phyloP scores from a whole-genome alignment of 495 filamentous ascomycete species.

The Barbatosphaeria neglecta region DNA sequence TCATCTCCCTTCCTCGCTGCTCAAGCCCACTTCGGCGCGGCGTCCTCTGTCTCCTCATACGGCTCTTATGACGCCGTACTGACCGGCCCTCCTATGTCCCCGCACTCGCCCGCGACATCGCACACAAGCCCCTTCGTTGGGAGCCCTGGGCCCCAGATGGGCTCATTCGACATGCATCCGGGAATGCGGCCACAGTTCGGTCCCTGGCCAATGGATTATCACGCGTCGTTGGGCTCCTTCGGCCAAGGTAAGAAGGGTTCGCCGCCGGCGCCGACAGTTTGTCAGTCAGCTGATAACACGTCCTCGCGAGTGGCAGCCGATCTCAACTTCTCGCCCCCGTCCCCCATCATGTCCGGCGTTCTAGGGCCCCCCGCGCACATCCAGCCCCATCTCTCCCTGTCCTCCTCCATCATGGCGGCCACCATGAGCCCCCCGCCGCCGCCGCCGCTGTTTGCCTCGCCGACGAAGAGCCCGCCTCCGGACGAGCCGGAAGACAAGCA shows the following conservation, averaged over 20 bases:
- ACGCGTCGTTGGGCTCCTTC: conserved; percentile 7
- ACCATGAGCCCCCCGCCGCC: not conserved
- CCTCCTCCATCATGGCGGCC: not conserved
- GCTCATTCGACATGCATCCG: conserved; percentile 25
- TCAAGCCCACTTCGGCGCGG: not conserved
- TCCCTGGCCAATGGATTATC: conserved; percentile 18
- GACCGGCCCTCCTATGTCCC: not conserved
- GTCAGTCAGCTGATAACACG: conserved; percentile 1
- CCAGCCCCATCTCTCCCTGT: not conserved
- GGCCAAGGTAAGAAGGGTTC: conserved; percentile 1
- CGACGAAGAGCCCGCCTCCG: not conserved
- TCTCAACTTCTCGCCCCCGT: not conserved
- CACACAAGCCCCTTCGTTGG: conserved; percentile 5
- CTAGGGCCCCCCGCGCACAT: not conserved
- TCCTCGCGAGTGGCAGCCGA: not conserved
- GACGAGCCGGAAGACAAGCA: not conserved
- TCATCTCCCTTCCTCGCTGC: not conserved
- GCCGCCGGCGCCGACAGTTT: not conserved
- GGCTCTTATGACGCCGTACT: not conserved
- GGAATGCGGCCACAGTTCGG: conserved; percentile 34
- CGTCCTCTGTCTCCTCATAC: not conserved
- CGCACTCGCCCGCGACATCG: not conserved
- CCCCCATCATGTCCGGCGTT: not conserved
- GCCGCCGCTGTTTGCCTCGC: not conserved
- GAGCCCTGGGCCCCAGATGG: conserved; percentile 8